Percentiles rank a stretch among this genome's conserved stretches.
phyloP scores from a whole-genome alignment of 352 stramenopile genomes.

The Globisporangium emineosum region DNA sequence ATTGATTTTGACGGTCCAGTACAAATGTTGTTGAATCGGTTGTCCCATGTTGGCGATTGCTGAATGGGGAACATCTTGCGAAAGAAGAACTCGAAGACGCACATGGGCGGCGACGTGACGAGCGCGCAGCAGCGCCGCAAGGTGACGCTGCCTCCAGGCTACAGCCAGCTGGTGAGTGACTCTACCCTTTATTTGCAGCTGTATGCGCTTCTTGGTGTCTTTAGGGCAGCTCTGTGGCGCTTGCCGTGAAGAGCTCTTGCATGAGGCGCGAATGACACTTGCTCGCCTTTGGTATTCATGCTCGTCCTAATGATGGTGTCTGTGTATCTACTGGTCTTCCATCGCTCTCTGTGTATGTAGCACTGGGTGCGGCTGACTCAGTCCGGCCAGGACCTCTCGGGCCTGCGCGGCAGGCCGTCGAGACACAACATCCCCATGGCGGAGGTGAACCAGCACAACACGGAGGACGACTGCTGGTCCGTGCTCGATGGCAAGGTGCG shows the following conservation, averaged over 20 bases:
- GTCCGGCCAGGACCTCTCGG: conserved; percentile 83
- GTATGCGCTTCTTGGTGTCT: background rate
- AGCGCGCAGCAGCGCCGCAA: conserved; percentile 73
- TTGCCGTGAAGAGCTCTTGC: background rate
- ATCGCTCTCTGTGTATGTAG: conserved; percentile 35
- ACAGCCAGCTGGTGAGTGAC: conserved; percentile 85
- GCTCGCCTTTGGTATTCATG: background rate
- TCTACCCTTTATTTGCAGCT: too few relatives aligned
- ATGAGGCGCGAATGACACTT: background rate
- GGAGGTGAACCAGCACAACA: conserved; percentile 88
- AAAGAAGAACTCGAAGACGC: conserved; percentile 1
- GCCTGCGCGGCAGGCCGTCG: conserved; percentile 52
- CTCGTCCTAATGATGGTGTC: background rate
- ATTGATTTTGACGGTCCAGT: background rate
- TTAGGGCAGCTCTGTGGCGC: conserved; percentile 1
- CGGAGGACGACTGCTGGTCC: conserved; percentile 92
- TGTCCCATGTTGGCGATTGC: background rate
- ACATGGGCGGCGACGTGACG: conserved; percentile 54
- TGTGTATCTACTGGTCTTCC: background rate
- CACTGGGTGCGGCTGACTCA: conserved; percentile 92
- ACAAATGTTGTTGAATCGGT: background rate
- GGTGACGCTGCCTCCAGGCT: conserved; percentile 83
- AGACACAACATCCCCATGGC: conserved; percentile 66
- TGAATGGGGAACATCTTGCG: conserved; percentile 1
- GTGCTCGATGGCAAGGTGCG: conserved; percentile 90